Evolutionary conservation across 345 rosid species (phyloP).

Genomic region (Balakata baccata): DNA sequence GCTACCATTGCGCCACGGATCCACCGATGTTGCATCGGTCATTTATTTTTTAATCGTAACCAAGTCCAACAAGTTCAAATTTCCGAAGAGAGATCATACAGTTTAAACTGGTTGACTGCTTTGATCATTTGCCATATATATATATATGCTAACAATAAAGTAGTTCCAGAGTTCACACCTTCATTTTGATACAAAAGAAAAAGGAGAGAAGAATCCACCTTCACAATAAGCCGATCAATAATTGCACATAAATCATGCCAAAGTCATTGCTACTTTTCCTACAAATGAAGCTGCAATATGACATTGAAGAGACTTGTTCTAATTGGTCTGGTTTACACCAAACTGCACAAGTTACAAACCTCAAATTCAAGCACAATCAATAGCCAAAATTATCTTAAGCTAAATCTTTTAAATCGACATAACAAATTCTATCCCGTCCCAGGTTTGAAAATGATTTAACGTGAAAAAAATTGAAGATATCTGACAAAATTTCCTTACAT

Average conservation of each 20-base stretch:
- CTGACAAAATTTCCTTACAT: conserved; percentile 15
- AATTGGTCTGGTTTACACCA: neutral
- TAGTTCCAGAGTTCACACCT: too few relatives aligned
- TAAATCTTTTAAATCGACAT: neutral
- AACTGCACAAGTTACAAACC: neutral
- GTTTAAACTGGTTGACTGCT: too few relatives aligned
- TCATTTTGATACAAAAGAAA: too few relatives aligned
- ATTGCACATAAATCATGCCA: too few relatives aligned
- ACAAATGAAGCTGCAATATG: neutral
- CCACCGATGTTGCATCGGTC: conserved; percentile 17
- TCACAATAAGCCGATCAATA: neutral
- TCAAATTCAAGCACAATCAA: neutral
- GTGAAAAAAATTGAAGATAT: neutral
- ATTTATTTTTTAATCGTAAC: too few relatives aligned
- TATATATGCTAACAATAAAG: too few relatives aligned
- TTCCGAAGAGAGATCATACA: too few relatives aligned
- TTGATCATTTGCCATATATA: too few relatives aligned
- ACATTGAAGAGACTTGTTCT: neutral
- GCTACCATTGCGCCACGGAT: conserved; percentile 99
- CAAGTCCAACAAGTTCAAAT: too few relatives aligned
- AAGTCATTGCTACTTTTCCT: too few relatives aligned
- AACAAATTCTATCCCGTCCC: neutral
- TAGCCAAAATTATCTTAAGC: neutral
- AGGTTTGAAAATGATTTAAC: neutral
- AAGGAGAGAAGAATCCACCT: neutral